A percentile compares a stretch with the other conserved stretches of the same genome.
phyloP scores from a whole-genome alignment of 2,329 filamentous ascomycete genomes.

The Chalara sp. region DNA sequence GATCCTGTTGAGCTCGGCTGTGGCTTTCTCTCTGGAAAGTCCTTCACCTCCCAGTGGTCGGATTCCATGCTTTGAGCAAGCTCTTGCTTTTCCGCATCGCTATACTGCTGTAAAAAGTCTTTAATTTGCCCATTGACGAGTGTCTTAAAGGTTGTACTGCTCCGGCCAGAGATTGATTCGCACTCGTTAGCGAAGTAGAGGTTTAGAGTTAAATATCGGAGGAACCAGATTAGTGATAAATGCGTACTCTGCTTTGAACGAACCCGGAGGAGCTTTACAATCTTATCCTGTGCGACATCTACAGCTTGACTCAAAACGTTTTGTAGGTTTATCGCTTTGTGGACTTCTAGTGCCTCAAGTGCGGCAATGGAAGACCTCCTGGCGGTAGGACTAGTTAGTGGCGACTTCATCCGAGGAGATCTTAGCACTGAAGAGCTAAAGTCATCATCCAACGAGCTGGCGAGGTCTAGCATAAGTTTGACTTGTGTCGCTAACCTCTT shows the following conservation, averaged over 20 bases:
- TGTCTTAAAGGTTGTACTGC: slow-evolving; percentile 70
- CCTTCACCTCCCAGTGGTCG: slow-evolving; percentile 72
- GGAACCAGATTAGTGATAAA: slow-evolving; percentile 61
- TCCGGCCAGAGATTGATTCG: slow-evolving; percentile 74
- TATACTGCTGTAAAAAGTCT: slow-evolving; percentile 67
- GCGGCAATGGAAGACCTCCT: slow-evolving; percentile 14
- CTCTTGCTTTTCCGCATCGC: slow-evolving; percentile 65
- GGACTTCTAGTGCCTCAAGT: slow-evolving; percentile 66
- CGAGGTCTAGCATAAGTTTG: slow-evolving; percentile 91
- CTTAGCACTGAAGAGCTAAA: slow-evolving; percentile 5
- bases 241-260: slow-evolving; percentile 66
- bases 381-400: slow-evolving; percentile 12
- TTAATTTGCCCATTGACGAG: slow-evolving; percentile 78
- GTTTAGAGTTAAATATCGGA: slow-evolving; percentile 78
- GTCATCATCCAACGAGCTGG: slow-evolving; percentile 49
- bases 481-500: slow-evolving; percentile 82
- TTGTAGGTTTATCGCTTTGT: slow-evolving; percentile 68
- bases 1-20: slow-evolving; percentile 54
- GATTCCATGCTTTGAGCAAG: slow-evolving; percentile 72
- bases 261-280: slow-evolving; percentile 69
- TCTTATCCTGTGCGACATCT: slow-evolving; percentile 72
- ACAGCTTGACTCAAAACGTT: slow-evolving; percentile 75
- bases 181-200: slow-evolving; percentile 81
- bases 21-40: slow-evolving; percentile 62
- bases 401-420: slow-evolving; percentile 19